Evolutionary conservation across 2,329 filamentous ascomycete species (phyloP).

Genomic region (Stylonectria norvegica): DNA sequence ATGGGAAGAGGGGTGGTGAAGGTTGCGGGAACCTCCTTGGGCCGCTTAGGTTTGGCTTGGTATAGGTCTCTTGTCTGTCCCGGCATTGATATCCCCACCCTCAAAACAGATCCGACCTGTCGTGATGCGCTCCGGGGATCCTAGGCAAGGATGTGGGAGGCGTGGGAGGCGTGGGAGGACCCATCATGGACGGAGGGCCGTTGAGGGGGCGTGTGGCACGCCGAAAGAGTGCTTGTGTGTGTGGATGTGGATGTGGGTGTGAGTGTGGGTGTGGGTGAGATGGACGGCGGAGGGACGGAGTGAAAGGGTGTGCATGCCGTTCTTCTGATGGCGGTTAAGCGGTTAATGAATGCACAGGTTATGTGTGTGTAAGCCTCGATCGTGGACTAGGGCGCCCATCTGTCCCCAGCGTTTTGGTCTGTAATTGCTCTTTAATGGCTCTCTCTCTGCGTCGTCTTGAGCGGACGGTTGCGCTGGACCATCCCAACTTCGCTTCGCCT

Average conservation of each 20-base stretch:
- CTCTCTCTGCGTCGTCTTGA: no score
- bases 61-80: slow-evolving; percentile 20
- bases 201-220: slow-evolving; percentile 13
- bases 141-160: slow-evolving; percentile 18
- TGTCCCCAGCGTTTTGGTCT: no score
- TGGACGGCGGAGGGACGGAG: no score
- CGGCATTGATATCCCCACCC: slow-evolving; percentile 25
- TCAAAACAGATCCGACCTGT: slow-evolving; percentile 8
- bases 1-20: slow-evolving; percentile 18
- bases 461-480: no score
- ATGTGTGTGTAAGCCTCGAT: no score
- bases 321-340: slow-evolving; percentile 27
- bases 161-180: neutral
- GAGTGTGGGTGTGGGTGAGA: slow-evolving; percentile 22
- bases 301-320: slow-evolving; percentile 21
- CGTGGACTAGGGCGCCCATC: no score
- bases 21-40: slow-evolving; percentile 23
- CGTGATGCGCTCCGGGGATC: slow-evolving; percentile 24
- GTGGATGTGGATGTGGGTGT: slow-evolving; percentile 8
- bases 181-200: no score
- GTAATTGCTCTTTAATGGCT: no score
- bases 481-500: slow-evolving; percentile 1
- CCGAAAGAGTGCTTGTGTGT: neutral
- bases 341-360: slow-evolving; percentile 22
- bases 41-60: slow-evolving; percentile 17